Evolutionary conservation across 768 basidiomycete species (phyloP), one percentile per base, ranked within the genome.

Genomic region (Suillus plorans): DNA sequence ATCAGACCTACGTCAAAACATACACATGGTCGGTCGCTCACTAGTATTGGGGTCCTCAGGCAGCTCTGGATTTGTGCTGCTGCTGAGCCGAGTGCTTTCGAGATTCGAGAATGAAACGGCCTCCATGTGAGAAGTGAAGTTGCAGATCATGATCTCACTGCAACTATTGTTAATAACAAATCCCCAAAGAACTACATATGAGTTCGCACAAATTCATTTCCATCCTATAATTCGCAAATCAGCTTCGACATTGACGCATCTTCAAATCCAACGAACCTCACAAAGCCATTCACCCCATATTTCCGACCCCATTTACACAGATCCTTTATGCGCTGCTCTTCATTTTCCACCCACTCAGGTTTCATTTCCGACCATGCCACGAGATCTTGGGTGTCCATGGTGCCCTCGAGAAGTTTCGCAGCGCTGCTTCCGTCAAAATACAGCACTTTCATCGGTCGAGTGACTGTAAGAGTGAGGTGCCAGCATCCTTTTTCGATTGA

Each of bases 111-210:
- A 79, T 6, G 83, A 81, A 12, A 79, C 75, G 3, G 76, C 65
- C 12, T 77, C 70, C 10, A 84, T 70, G 5, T 80, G 80, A 4
- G 71, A 67, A 1, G 72, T 75, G 66, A 85, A 83, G 66, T 84
- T 74, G 66, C 83, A 84, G 10, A 83, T 71, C 78, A 83, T 82
- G 18, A 82, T 71, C 69, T 85, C 84, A 64, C 82, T 84, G 47
- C 22, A 12, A 64, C 10, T 1, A 18, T 34, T n/a, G 12, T 63
- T 16, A 64, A 6, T 8, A 36, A 5, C 9, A 14, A 5, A 22
- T 4, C 8, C 18, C 60, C 8, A 5, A 10, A 1, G 22, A 18
- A 16, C 4, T 4, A 63, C 28, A 28, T 31, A 36, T 36, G 34
- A 7, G 8, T 25, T 71, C 81, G 69, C 66, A 84, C 82, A 85